A percentile compares a stretch with the other conserved stretches of the same genome.
These are phyloP conservation scores for Phaeophleospora eucalypticola DNA, from an alignment of 2,329 filamentous ascomycete species.

Conservation along the genomic window DNA sequence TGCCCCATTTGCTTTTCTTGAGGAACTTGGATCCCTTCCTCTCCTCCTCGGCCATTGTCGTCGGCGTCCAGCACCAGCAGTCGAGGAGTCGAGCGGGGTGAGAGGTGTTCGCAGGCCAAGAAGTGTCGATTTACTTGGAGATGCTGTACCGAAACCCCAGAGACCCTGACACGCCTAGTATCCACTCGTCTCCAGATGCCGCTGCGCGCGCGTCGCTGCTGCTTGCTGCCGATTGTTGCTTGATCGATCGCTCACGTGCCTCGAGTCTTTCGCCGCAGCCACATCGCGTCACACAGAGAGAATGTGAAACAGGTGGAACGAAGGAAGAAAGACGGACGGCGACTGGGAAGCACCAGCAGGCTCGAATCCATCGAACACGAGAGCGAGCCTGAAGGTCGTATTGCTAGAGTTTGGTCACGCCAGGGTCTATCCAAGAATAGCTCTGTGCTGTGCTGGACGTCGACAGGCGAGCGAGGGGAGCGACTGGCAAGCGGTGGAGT, in stretches of 20 bases:
- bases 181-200: slow-evolving; percentile 1
- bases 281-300: background rate
- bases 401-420: background rate
- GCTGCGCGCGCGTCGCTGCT: background rate
- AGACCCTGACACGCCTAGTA: background rate
- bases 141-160: background rate
- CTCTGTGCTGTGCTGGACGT: too few species aligned
- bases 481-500: too few species aligned
- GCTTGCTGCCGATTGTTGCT: background rate
- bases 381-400: background rate
- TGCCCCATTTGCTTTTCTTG: slow-evolving; percentile 32
- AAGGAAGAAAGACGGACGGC: background rate
- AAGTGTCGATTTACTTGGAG: background rate
- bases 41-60: slow-evolving; percentile 20
- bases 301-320: background rate
- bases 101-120: too few species aligned
- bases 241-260: background rate
- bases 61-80: slow-evolving; percentile 16
- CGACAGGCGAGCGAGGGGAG: too few species aligned
- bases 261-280: background rate
- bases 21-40: slow-evolving; percentile 23
- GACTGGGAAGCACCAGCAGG: background rate
- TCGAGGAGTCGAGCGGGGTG: background rate
- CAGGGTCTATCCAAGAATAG: too few species aligned
- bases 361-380: background rate